Conservation (phyloP, 768 basidiomycete species). For the Podaxis mareebaensis region DNA sequence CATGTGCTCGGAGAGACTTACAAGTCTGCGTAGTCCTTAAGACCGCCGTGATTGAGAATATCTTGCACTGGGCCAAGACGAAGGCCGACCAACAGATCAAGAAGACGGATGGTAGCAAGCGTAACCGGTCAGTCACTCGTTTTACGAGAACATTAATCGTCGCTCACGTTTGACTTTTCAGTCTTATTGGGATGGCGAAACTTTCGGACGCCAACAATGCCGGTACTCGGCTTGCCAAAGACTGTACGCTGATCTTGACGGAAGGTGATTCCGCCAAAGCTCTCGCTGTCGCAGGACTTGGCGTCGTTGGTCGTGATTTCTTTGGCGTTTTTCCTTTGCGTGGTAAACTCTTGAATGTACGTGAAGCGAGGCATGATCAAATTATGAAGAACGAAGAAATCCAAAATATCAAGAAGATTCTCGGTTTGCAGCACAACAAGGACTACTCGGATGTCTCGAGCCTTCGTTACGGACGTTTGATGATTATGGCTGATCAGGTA, state of each 20-base stretch:
- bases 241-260: conserved; percentile 94
- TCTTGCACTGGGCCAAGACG: conserved; percentile 95
- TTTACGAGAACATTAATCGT: background rate
- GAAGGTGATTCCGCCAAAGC: conserved; percentile 99
- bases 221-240: conserved; percentile 74
- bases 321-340: conserved; percentile 98
- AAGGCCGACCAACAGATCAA: conserved; percentile 96
- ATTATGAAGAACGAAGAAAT: conserved; percentile 99
- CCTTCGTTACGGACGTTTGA: conserved; percentile 89
- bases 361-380: conserved; percentile 93
- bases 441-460: conserved; percentile 69
- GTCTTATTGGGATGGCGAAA: conserved; percentile 89
- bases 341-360: conserved; percentile 95
- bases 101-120: conserved; percentile 92
- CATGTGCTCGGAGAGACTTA: background rate
- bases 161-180: conserved; percentile 28
- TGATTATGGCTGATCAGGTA: conserved; percentile 99
- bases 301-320: conserved; percentile 93
- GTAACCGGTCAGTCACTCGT: conserved; percentile 61
- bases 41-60: conserved; percentile 86
- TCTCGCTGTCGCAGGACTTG: conserved; percentile 90
- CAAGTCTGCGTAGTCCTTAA: conserved; percentile 63
- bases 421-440: conserved; percentile 94
- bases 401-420: conserved; percentile 95
- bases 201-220: conserved; percentile 98